Percentiles rank a stretch among this genome's conserved stretches.
Conservation (phyloP, 257 asterid species). For the Solanum pennellii region DNA sequence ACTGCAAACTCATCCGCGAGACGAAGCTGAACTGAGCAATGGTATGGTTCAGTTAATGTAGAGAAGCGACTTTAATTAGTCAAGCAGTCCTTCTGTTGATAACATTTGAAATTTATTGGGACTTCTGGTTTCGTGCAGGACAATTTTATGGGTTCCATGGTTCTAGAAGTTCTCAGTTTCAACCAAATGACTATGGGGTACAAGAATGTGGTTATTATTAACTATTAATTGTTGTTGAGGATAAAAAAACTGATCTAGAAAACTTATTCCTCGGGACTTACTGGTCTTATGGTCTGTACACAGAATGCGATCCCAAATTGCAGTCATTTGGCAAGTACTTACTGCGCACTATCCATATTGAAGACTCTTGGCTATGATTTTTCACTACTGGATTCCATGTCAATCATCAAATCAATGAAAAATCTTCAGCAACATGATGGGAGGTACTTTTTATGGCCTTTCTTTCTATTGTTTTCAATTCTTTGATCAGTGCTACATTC, state of each 20-base stretch:
- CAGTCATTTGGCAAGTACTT: slow-evolving; percentile 95
- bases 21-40: slow-evolving; percentile 28
- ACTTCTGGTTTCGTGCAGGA: slow-evolving; percentile 29
- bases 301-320: slow-evolving; percentile 56
- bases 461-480: neutral
- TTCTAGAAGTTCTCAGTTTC: slow-evolving; percentile 87
- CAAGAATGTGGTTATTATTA: slow-evolving; percentile 7
- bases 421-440: slow-evolving; percentile 88
- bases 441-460: slow-evolving; percentile 33
- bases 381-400: slow-evolving; percentile 41
- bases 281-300: neutral
- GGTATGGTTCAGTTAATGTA: slow-evolving; percentile 31
- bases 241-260: neutral
- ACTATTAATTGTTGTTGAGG: neutral
- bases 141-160: slow-evolving; percentile 96
- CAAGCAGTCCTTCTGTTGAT: slow-evolving; percentile 6
- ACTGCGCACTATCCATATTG: slow-evolving; percentile 74
- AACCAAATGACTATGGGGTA: slow-evolving; percentile 39
- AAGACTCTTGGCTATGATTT: slow-evolving; percentile 77
- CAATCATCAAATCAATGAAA: slow-evolving; percentile 68
- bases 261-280: neutral
- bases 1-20: slow-evolving; percentile 64
- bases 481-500: neutral
- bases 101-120: neutral
- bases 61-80: neutral